Conservation (phyloP, 345 rosid genomes). For the Citrus medica region DNA sequence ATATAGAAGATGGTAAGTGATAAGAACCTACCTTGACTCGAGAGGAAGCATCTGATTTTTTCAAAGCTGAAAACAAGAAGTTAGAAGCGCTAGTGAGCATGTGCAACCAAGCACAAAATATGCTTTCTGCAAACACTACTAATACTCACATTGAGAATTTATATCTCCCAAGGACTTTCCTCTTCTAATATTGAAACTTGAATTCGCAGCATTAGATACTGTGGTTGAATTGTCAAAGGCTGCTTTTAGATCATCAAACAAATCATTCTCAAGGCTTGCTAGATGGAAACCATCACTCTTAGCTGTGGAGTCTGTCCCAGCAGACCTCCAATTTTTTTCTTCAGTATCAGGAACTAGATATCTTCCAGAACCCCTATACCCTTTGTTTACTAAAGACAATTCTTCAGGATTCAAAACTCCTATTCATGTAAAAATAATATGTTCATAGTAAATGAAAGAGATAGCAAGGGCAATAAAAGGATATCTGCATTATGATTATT, state of each 20-base stretch:
- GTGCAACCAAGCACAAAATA: not conserved
- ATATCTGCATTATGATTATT: not conserved
- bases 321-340: slow-evolving; percentile 24
- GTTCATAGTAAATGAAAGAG: no score
- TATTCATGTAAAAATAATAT: not conserved
- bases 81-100: not conserved
- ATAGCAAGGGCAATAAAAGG: no score
- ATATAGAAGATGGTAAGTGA: not conserved
- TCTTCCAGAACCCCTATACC: slow-evolving; percentile 28
- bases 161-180: slow-evolving; percentile 12
- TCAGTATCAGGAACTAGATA: slow-evolving; percentile 18
- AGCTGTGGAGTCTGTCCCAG: slow-evolving; percentile 19
- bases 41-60: slow-evolving; percentile 13
- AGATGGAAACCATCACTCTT: slow-evolving; percentile 26
- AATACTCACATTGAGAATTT: slow-evolving; percentile 16
- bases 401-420: slow-evolving; percentile 55
- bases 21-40: slow-evolving; percentile 20
- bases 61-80: slow-evolving; percentile 22
- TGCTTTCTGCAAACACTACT: not conserved
- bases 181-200: slow-evolving; percentile 12
- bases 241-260: slow-evolving; percentile 37
- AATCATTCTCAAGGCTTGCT: slow-evolving; percentile 41
- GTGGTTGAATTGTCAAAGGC: slow-evolving; percentile 10
- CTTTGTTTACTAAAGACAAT: slow-evolving; percentile 36
- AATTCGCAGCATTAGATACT: slow-evolving; percentile 4